Percentiles rank a stretch among this genome's conserved stretches.
phyloP scores from a whole-genome alignment of 768 basidiomycete genomes.

The Rickenella mellea region DNA sequence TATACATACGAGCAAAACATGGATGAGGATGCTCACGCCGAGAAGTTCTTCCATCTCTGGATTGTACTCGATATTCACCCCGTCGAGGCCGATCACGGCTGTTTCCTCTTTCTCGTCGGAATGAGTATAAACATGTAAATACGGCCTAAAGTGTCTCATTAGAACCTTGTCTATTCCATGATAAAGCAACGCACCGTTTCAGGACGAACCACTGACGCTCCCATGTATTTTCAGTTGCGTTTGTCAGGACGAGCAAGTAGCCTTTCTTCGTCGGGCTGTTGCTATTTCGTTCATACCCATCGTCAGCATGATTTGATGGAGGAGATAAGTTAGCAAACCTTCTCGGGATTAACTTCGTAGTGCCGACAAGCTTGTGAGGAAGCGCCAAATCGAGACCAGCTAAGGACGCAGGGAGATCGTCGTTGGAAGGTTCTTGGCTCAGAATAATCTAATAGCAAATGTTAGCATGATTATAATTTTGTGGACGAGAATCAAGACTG shows the following conservation, averaged over 20 bases:
- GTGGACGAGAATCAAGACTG: slow-evolving; percentile 14
- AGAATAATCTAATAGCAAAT: slow-evolving; percentile 57
- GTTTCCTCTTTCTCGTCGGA: slow-evolving; percentile 80
- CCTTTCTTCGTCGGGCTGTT: slow-evolving; percentile 83
- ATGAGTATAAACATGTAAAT: slow-evolving; percentile 79
- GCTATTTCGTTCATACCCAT: slow-evolving; percentile 26
- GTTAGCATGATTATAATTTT: slow-evolving; percentile 8
- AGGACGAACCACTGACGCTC: slow-evolving; percentile 80
- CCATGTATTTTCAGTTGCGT: slow-evolving; percentile 79
- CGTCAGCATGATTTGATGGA: slow-evolving; percentile 3
- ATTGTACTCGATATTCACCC: slow-evolving; percentile 80
- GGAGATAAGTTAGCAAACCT: slow-evolving; percentile 37
- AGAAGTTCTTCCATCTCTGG: slow-evolving; percentile 81
- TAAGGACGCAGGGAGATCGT: slow-evolving; percentile 19
- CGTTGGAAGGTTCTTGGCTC: slow-evolving; percentile 49
- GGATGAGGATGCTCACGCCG: slow-evolving; percentile 47
- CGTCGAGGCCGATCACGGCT: slow-evolving; percentile 71
- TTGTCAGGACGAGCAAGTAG: slow-evolving; percentile 65
- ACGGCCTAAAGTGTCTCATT: slow-evolving; percentile 48
- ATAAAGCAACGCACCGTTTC: slow-evolving; percentile 45
- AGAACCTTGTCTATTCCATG: neutral
- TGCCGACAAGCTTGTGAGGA: slow-evolving; percentile 58
- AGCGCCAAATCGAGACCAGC: slow-evolving; percentile 33
- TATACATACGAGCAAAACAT: neutral
- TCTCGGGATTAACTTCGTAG: slow-evolving; percentile 63